Percentiles rank a stretch among this genome's conserved stretches.
Evolutionary conservation across 257 asterid genomes (phyloP).

Genomic region (Gynochthodes officinalis): DNA sequence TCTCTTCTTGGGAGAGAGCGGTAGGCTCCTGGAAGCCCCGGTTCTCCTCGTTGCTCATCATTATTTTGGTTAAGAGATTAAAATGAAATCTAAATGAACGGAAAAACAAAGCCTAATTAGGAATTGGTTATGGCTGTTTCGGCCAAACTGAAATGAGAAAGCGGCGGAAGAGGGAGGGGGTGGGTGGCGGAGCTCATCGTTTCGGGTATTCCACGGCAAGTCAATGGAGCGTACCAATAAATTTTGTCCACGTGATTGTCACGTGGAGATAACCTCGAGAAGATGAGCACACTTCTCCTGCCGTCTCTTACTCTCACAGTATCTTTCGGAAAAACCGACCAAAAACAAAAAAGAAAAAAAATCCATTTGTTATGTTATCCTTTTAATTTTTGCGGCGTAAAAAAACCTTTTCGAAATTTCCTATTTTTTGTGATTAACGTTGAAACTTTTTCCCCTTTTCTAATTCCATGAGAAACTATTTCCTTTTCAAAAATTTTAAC

Average conservation of each 20-base stretch:
- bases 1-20: conserved; percentile 52
- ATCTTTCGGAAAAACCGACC: too few relatives aligned
- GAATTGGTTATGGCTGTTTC: conserved; percentile 14
- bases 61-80: conserved; percentile 25
- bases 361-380: too few relatives aligned
- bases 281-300: too few relatives aligned
- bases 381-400: too few relatives aligned
- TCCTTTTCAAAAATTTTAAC: too few relatives aligned
- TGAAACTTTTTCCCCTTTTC: too few relatives aligned
- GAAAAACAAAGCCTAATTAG: background rate
- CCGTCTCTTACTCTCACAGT: too few relatives aligned
- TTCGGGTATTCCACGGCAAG: conserved; percentile 28
- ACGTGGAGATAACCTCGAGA: conserved; percentile 17
- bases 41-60: conserved; percentile 74
- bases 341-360: too few relatives aligned
- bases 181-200: conserved; percentile 5
- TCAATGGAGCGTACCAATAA: background rate
- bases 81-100: background rate
- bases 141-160: background rate
- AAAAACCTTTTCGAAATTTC: too few relatives aligned
- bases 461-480: too few relatives aligned
- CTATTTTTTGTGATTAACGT: too few relatives aligned
- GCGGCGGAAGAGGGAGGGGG: conserved; percentile 3
- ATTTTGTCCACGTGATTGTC: conserved; percentile 30
- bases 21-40: conserved; percentile 57